Conservation (phyloP, 208 protist genomes). For the Trypanosomatidae sp. region DNA sequence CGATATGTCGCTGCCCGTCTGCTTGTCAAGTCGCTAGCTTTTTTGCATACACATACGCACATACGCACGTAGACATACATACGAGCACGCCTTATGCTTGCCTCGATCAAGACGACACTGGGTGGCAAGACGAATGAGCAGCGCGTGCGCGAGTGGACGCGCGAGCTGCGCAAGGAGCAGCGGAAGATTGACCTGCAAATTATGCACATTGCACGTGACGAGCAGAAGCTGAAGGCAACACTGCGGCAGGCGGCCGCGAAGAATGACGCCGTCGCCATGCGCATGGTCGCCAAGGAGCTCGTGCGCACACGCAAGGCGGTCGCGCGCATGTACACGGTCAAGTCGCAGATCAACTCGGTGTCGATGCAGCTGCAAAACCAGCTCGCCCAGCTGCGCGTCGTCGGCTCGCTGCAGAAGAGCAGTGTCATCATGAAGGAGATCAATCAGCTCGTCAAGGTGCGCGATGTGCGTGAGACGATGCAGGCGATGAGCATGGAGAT, state of each 20-base stretch:
- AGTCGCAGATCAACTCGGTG: constrained; percentile 86
- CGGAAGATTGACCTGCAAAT: constrained; percentile 78
- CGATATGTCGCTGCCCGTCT: neutral
- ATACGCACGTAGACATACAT: too few species aligned
- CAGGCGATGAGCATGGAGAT: constrained; percentile 74
- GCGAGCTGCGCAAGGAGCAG: constrained; percentile 56
- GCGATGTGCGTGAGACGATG: constrained; percentile 74
- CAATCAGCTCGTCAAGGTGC: constrained; percentile 65
- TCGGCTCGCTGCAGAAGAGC: constrained; percentile 52
- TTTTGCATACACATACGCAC: too few species aligned
- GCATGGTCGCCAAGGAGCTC: constrained; percentile 81
- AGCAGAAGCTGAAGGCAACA: constrained; percentile 68
- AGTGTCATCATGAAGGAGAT: constrained; percentile 78
- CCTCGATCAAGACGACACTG: too few species aligned
- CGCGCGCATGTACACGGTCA: constrained; percentile 72
- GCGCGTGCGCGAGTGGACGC: constrained; percentile 61
- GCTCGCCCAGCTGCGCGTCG: constrained; percentile 62
- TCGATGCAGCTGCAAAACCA: constrained; percentile 83
- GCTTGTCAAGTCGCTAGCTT: neutral
- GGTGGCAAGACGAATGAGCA: constrained; percentile 72
- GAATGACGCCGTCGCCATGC: constrained; percentile 43
- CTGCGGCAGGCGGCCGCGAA: constrained; percentile 75
- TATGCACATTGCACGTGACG: constrained; percentile 65
- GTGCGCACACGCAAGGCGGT: constrained; percentile 65
- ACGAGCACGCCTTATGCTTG: too few species aligned